Evolutionary conservation across 257 asterid genomes (phyloP).

Genomic region (Capsicum chinense): DNA sequence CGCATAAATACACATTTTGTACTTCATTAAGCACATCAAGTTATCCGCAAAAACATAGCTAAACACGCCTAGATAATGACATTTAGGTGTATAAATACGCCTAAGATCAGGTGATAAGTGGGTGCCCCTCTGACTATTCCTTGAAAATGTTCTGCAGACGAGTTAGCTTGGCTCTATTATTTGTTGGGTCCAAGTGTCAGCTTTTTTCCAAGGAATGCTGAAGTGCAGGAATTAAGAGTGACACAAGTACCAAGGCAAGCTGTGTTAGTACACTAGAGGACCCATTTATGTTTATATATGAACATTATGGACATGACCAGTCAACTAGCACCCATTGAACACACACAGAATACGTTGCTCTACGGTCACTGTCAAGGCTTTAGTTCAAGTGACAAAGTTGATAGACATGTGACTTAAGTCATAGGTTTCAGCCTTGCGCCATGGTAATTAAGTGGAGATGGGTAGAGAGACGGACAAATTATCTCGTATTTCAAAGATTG

Average conservation of each 20-base stretch:
- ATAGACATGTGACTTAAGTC: background rate
- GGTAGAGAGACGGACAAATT: background rate
- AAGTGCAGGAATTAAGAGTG: background rate
- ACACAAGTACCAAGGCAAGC: slow-evolving; percentile 6
- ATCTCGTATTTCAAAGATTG: background rate
- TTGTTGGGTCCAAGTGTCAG: background rate
- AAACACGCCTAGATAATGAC: no score
- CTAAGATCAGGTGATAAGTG: background rate
- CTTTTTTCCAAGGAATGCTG: background rate
- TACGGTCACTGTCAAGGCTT: background rate
- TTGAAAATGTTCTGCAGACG: background rate
- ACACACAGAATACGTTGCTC: background rate
- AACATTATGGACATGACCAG: background rate
- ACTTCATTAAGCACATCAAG: no score
- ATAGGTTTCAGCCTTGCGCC: background rate
- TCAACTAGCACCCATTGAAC: background rate
- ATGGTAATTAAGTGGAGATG: background rate
- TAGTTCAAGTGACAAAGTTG: background rate
- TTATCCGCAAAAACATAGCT: no score
- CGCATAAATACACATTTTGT: no score
- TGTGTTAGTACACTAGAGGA: slow-evolving; percentile 9
- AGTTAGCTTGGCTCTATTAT: background rate
- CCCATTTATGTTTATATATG: background rate
- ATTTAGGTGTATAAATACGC: no score
- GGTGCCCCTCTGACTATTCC: background rate